A percentile compares a stretch with the other conserved stretches of the same genome.
Evolutionary conservation across 148 eudicot genomes (phyloP).

Genomic region (Rhododendron henanense): DNA sequence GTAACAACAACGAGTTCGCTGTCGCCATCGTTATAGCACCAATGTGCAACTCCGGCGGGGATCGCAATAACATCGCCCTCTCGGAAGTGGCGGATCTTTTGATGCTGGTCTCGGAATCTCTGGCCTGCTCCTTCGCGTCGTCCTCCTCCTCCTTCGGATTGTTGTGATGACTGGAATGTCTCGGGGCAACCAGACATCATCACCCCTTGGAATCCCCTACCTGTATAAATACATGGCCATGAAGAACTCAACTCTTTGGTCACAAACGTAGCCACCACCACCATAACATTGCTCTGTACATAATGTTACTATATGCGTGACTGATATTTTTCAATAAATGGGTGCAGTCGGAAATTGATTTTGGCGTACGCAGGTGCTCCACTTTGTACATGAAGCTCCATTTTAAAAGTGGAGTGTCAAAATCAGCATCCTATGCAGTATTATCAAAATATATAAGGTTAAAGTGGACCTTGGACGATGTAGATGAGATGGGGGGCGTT

Average conservation of each 20-base stretch:
- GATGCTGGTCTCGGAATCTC: slow-evolving; percentile 54
- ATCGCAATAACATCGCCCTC: slow-evolving; percentile 59
- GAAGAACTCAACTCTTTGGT: neutral
- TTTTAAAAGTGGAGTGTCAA: no score
- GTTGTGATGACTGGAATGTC: slow-evolving; percentile 51
- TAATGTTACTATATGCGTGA: neutral
- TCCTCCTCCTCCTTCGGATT: slow-evolving; percentile 4
- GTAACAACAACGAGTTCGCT: slow-evolving; percentile 40
- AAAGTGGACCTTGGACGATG: slow-evolving; percentile 43
- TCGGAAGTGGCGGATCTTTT: slow-evolving; percentile 49
- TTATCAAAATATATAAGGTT: neutral
- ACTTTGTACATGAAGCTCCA: no score
- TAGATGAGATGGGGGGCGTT: slow-evolving; percentile 49
- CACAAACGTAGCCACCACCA: neutral
- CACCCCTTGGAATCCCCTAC: slow-evolving; percentile 52
- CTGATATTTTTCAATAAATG: neutral
- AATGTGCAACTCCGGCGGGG: slow-evolving; percentile 69
- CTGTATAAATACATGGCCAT: slow-evolving; percentile 21
- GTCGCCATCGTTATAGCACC: slow-evolving; percentile 68
- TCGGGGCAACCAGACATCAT: slow-evolving; percentile 74
- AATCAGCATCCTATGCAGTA: neutral
- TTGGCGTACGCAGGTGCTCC: no score
- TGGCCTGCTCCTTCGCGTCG: slow-evolving; percentile 14
- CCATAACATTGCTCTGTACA: neutral
- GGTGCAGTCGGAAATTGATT: neutral